These are phyloP conservation scores for Aspergillus candidus DNA, from an alignment of 2,329 filamentous ascomycete species.

Conservation along the genomic window DNA sequence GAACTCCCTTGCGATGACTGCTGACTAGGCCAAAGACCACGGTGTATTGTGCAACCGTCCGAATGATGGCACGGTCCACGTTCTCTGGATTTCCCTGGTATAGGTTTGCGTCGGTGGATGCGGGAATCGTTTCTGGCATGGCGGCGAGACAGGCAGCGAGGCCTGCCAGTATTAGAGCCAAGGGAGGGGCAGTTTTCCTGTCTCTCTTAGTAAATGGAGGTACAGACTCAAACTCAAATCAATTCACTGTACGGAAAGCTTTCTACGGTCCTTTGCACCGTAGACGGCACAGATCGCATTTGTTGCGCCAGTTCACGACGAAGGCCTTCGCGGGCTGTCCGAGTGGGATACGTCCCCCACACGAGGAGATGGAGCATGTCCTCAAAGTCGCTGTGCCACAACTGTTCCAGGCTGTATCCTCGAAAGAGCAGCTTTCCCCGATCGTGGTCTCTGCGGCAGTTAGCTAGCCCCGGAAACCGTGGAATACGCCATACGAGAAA, in stretches of 20 bases:
- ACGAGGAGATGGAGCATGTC: constrained; percentile 28
- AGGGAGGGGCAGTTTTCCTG: constrained; percentile 17
- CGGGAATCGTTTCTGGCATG: constrained; percentile 17
- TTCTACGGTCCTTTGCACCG: constrained; percentile 19
- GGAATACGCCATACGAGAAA: constrained; percentile 21
- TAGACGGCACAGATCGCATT: constrained; percentile 17
- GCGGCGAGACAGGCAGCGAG: constrained; percentile 24
- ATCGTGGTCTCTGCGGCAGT: constrained; percentile 22
- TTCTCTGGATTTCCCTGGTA: constrained; percentile 19
- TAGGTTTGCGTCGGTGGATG: constrained; percentile 13
- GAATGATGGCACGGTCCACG: constrained; percentile 20
- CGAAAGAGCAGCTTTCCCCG: constrained; percentile 24
- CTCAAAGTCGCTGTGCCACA: constrained; percentile 27
- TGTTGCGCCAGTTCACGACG: constrained; percentile 15
- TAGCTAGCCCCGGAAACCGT: neutral
- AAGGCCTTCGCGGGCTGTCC: constrained; percentile 13
- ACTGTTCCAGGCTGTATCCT: constrained; percentile 24
- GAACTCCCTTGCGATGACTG: constrained; percentile 21
- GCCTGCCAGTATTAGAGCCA: constrained; percentile 25
- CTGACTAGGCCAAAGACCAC: constrained; percentile 20
- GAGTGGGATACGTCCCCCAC: constrained; percentile 24
- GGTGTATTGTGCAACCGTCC: constrained; percentile 21
- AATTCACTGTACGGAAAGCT: constrained; percentile 19
- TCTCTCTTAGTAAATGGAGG: neutral
- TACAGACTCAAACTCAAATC: neutral